Evolutionary conservation across 129 eudicot species (phyloP).

Genomic region (Flaveria ramosissima): DNA sequence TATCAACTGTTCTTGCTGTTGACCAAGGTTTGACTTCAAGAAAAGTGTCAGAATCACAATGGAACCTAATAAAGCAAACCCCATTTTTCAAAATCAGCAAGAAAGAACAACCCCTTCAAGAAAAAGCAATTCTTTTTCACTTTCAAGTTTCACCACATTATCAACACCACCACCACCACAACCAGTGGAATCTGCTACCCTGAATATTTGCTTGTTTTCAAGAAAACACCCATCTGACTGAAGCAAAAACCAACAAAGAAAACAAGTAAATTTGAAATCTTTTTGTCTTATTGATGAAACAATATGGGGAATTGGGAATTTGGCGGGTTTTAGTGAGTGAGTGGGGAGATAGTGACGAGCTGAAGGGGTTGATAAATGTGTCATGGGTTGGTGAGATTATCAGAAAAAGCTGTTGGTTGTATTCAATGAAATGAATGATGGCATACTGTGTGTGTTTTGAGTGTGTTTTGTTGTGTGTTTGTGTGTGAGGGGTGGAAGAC

Average conservation of each 20-base stretch:
- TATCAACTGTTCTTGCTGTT: conserved; percentile 42
- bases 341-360: conserved; percentile 23
- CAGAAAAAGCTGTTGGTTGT: conserved; percentile 37
- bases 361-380: conserved; percentile 50
- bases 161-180: conserved; percentile 22
- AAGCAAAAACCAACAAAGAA: conserved; percentile 47
- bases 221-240: conserved; percentile 25
- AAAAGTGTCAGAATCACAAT: conserved; percentile 51
- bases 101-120: neutral
- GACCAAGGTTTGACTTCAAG: conserved; percentile 56
- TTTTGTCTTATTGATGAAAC: conserved; percentile 44
- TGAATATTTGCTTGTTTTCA: conserved; percentile 32
- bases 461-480: conserved; percentile 13
- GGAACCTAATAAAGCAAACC: conserved; percentile 45
- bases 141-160: neutral
- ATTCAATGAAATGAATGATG: conserved; percentile 56
- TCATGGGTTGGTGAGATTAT: conserved; percentile 49
- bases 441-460: conserved; percentile 19
- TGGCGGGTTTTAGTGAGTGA: conserved; percentile 12
- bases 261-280: conserved; percentile 31
- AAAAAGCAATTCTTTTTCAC: neutral
- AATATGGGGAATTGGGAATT: conserved; percentile 6
- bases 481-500: conserved; percentile 28
- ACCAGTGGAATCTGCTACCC: conserved; percentile 27
- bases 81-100: conserved; percentile 46